Evolutionary conservation across 257 asterid species (phyloP).

Genomic region (Voacanga thouarsii): DNA sequence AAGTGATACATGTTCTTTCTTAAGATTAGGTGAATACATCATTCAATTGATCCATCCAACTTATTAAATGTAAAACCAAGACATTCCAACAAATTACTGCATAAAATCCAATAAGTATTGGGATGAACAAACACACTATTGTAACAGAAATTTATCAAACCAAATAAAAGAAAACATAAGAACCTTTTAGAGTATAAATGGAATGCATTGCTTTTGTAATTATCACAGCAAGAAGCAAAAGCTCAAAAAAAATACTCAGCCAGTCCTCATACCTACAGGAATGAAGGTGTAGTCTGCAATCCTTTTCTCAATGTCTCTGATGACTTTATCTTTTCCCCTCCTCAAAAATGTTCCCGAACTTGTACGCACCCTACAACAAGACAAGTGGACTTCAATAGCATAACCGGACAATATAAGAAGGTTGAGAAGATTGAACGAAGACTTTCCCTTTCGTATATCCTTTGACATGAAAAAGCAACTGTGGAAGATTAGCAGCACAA

Average conservation of each 20-base stretch:
- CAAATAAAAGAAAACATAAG: not conserved
- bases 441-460: not conserved
- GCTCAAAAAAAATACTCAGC: too few relatives aligned
- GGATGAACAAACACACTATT: too few relatives aligned
- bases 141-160: not conserved
- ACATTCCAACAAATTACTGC: not conserved
- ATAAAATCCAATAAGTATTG: not conserved
- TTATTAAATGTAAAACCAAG: not conserved
- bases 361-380: constrained; percentile 71
- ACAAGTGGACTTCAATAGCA: constrained; percentile 5
- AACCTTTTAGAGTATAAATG: not conserved
- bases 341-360: constrained; percentile 69
- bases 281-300: constrained; percentile 68
- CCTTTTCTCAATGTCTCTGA: constrained; percentile 61
- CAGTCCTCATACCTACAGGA: constrained; percentile 54
- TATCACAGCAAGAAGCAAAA: not conserved
- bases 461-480: not conserved
- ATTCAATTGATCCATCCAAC: not conserved
- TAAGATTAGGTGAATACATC: not conserved
- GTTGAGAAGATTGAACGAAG: not conserved
- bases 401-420: not conserved
- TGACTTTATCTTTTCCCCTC: constrained; percentile 61
- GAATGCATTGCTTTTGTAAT: not conserved
- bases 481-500: constrained; percentile 19
- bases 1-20: not conserved